Evolutionary conservation across 164 flowering plant genomes (phyloP), one percentile per base, ranked within the genome.

Genomic region (Hamamelis virginiana): DNA sequence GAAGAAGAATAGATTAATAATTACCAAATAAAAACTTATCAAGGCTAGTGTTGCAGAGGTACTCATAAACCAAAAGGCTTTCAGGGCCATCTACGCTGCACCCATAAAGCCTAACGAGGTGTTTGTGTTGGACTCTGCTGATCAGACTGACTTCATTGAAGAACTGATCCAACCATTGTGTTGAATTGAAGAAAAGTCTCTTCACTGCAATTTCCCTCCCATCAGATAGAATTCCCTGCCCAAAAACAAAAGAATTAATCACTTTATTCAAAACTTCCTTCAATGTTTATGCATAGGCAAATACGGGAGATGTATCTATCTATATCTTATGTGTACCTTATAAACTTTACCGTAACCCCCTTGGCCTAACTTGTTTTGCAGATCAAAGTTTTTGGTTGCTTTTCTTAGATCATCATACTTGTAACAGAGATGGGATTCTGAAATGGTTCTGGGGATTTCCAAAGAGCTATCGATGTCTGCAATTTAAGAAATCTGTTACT

Each of bases 291-390:
- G 41, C 6, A 6, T 33, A 33, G 41, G 41, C 6, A 33, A 33
- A 33, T 33, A 33, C 6, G 41, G 41, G 41, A 33, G 4, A 33
- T 33, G 41, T 33, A 33, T 2, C 41, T 33, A 33, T 33, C 41
- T 2, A 33, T 33, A 2, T 33, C 41, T n/a, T n/a, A n/a, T n/a
- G 41, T 33, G 41, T 33, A 33, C 41, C 41, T 69, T 69, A 62
- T 53, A 78, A 33, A 81, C 84, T 51, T 68, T 73, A 47, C 84
- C 81, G 67, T 57, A 76, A 47, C 78, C 84, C 43, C 84, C 84
- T 51, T 81, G 78, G 48, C 84, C 84, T 28, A 81, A 71, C 58
- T 78, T 76, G 62, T 76, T 74, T 6, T 67, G 15, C 21, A 61
- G 53, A 61, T 64, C 72, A 60, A 81, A 81, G 65, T 66, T 44